phyloP scores from a whole-genome alignment of 352 stramenopile species.

The Phytophthora ramorum region DNA sequence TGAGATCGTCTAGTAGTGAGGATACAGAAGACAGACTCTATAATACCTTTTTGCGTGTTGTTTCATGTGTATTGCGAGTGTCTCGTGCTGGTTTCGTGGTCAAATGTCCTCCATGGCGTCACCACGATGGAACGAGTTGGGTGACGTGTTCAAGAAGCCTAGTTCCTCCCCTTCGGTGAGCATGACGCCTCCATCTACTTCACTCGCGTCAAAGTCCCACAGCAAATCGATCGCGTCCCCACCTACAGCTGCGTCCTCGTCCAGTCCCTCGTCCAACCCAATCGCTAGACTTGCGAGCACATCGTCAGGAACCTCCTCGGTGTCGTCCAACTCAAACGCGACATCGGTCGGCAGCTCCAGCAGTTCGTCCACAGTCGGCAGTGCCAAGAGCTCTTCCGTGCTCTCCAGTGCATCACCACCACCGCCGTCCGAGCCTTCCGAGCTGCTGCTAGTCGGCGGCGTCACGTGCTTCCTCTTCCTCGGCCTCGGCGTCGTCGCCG shows the following conservation, averaged over 20 bases:
- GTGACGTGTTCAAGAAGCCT: slow-evolving; percentile 25
- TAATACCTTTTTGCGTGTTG: slow-evolving; percentile 23
- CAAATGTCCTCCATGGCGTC: slow-evolving; percentile 25
- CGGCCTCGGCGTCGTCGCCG: slow-evolving; percentile 5
- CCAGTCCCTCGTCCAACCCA: slow-evolving; percentile 25
- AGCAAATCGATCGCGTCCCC: slow-evolving; percentile 32
- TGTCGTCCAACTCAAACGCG: slow-evolving; percentile 18
- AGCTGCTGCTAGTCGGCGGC: slow-evolving; percentile 30
- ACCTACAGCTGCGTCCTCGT: neutral
- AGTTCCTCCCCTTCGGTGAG: slow-evolving; percentile 26
- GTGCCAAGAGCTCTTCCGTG: slow-evolving; percentile 14
- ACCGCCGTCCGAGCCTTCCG: slow-evolving; percentile 13
- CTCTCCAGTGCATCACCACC: slow-evolving; percentile 1
- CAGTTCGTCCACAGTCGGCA: slow-evolving; percentile 32
- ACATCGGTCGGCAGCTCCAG: slow-evolving; percentile 34
- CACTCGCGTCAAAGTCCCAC: slow-evolving; percentile 28
- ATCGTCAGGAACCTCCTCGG: slow-evolving; percentile 11
- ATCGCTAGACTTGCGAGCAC: slow-evolving; percentile 26
- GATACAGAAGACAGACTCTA: slow-evolving; percentile 12
- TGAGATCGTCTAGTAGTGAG: slow-evolving; percentile 40
- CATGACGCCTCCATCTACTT: slow-evolving; percentile 13
- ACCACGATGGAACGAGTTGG: neutral
- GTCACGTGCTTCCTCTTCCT: slow-evolving; percentile 31
- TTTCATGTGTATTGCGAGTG: neutral
- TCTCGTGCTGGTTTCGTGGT: slow-evolving; percentile 2